Conservation (phyloP, 768 basidiomycete species). For the Asterophora lycoperdoides region DNA sequence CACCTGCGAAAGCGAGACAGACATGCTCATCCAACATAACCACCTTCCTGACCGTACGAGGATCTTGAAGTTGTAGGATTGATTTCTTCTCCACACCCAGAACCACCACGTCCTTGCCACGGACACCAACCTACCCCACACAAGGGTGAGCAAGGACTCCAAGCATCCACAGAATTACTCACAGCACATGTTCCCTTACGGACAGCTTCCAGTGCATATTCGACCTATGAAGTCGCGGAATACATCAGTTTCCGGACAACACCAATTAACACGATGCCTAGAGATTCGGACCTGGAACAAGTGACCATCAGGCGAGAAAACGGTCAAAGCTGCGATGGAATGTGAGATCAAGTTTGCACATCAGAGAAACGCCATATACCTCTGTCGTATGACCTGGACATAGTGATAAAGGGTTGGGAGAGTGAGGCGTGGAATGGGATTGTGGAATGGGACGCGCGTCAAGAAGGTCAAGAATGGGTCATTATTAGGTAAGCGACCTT, state of each 20-base stretch:
- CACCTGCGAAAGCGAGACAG: conserved; percentile 96
- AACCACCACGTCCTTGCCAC: conserved; percentile 92
- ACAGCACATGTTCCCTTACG: conserved; percentile 97
- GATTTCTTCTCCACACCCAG: conserved; percentile 99
- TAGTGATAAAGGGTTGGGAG: conserved; percentile 37
- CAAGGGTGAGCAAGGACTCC: not conserved
- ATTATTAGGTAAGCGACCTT: not conserved
- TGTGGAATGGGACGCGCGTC: conserved; percentile 59
- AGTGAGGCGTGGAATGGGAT: too few species aligned
- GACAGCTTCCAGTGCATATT: conserved; percentile 98
- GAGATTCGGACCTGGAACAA: conserved; percentile 76
- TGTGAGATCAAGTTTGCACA: not conserved
- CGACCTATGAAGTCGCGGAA: conserved; percentile 61
- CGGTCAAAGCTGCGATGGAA: conserved; percentile 71
- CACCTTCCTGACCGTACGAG: conserved; percentile 94
- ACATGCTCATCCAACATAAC: conserved; percentile 98
- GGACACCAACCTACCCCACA: conserved; percentile 79
- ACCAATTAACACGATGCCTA: conserved; percentile 9
- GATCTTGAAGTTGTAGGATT: conserved; percentile 94
- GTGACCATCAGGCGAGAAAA: conserved; percentile 98
- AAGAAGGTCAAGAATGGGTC: too few species aligned
- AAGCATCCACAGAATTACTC: conserved; percentile 20
- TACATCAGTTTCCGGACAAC: conserved; percentile 12
- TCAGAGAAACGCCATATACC: conserved; percentile 39
- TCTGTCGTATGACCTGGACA: conserved; percentile 98